Conservation (phyloP, 2,329 filamentous ascomycete species). For the Lecanosticta acicola region DNA sequence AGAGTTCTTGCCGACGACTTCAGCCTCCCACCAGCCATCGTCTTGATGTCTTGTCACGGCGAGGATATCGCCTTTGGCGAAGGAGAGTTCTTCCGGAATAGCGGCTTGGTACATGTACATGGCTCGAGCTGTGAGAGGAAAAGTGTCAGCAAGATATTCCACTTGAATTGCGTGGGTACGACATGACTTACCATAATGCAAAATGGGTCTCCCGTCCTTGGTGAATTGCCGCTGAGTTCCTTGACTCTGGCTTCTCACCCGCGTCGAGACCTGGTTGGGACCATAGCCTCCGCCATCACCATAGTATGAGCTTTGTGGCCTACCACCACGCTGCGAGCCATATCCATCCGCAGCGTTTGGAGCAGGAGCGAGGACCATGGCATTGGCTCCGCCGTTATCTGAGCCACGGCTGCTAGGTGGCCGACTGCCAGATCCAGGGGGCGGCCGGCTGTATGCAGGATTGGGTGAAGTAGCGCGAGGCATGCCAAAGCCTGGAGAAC, state of each 20-base stretch:
- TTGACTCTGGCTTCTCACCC: conserved; percentile 72
- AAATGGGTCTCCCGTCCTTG: conserved; percentile 75
- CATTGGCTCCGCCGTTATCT: conserved; percentile 29
- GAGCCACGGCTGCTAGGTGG: conserved; percentile 41
- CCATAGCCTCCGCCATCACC: conserved; percentile 31
- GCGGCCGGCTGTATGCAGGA: conserved; percentile 35
- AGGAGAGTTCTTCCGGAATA: conserved; percentile 90
- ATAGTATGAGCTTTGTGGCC: conserved; percentile 44
- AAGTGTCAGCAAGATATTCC: conserved; percentile 8
- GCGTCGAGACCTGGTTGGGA: conserved; percentile 37
- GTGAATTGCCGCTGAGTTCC: conserved; percentile 83
- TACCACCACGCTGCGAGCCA: conserved; percentile 36
- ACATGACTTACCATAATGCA: conserved; percentile 80
- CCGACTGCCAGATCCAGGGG: conserved; percentile 33
- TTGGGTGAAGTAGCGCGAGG: conserved; percentile 37
- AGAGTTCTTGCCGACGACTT: conserved; percentile 64
- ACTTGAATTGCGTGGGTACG: not conserved
- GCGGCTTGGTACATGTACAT: conserved; percentile 92
- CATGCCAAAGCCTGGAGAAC: conserved; percentile 37
- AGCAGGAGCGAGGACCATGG: conserved; percentile 44
- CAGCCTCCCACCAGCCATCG: conserved; percentile 99
- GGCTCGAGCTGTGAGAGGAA: conserved; percentile 58
- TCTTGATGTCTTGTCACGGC: conserved; percentile 88
- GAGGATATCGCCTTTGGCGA: conserved; percentile 85
- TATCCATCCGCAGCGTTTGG: conserved; percentile 35